Evolutionary conservation across 805 yeast genomes (phyloP).

Genomic region (Metschnikowia proteae): DNA sequence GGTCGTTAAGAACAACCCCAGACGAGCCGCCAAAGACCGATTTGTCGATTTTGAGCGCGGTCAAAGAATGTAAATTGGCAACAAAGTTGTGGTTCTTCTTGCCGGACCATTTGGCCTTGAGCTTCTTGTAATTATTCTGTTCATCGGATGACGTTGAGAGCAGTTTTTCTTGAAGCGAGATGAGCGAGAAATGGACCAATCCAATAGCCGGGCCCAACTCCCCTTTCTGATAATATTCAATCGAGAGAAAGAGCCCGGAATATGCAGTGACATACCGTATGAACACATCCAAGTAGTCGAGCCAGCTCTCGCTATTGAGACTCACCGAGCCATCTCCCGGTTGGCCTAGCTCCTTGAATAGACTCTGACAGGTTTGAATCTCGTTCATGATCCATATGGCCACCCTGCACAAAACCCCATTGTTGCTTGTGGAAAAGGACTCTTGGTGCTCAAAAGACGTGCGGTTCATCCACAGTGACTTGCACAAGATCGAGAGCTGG

Average conservation of each 20-base stretch:
- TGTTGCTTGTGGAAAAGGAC: conserved; percentile 21
- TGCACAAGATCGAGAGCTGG: conserved; percentile 38
- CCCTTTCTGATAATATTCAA: conserved; percentile 44
- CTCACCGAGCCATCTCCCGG: background rate
- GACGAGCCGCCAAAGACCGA: conserved; percentile 33
- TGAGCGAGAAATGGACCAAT: conserved; percentile 34
- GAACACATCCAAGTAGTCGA: conserved; percentile 27
- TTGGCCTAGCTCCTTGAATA: conserved; percentile 13
- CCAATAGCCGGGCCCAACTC: conserved; percentile 47
- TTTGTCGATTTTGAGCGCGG: conserved; percentile 33
- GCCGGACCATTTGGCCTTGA: conserved; percentile 26
- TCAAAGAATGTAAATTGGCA: conserved; percentile 30
- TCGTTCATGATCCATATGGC: conserved; percentile 40
- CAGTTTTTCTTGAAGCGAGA: conserved; percentile 34
- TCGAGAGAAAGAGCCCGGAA: conserved; percentile 42
- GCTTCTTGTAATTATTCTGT: conserved; percentile 10
- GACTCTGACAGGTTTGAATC: conserved; percentile 21
- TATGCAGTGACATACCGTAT: conserved; percentile 39
- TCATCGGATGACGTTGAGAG: background rate
- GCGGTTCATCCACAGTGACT: conserved; percentile 38
- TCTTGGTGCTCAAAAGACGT: conserved; percentile 7
- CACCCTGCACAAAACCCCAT: conserved; percentile 44
- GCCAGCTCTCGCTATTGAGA: conserved; percentile 22
- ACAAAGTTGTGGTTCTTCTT: conserved; percentile 32
- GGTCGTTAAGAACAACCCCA: conserved; percentile 34